Evolutionary conservation across 1,139 yeast species (phyloP).

Genomic region (Taphrina pruni): DNA sequence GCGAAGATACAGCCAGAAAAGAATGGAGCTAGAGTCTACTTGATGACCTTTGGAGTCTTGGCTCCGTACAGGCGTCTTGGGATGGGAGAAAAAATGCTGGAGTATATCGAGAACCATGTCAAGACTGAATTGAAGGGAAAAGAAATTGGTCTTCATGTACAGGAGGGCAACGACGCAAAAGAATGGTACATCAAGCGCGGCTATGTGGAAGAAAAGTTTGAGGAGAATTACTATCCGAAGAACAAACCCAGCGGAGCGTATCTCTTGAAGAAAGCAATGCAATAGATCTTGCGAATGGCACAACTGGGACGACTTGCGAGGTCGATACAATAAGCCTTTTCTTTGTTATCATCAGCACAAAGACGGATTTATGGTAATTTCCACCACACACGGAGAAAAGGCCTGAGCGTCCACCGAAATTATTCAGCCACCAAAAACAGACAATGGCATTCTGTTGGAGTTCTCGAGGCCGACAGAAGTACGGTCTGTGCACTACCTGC

Average conservation of each 20-base stretch:
- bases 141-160: constrained; percentile 35
- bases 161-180: constrained; percentile 34
- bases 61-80: constrained; percentile 43
- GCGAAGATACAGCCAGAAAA: constrained; percentile 40
- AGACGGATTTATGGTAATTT: neutral
- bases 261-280: constrained; percentile 30
- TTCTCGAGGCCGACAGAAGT: neutral
- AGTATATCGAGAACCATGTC: constrained; percentile 26
- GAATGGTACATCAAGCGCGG: constrained; percentile 39
- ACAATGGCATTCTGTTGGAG: neutral
- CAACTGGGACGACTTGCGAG: too few species aligned
- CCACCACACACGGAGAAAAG: neutral
- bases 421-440: neutral
- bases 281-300: neutral
- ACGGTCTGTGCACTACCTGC: constrained; percentile 16
- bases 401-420: neutral
- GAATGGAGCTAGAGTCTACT: constrained; percentile 33
- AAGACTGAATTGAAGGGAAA: constrained; percentile 26
- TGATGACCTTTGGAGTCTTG: constrained; percentile 42
- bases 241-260: constrained; percentile 31
- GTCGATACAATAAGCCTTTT: neutral
- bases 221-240: constrained; percentile 36
- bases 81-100: constrained; percentile 38
- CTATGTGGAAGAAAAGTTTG: constrained; percentile 20
- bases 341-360: neutral